Conservation (phyloP, 75 land plant species). For the Gnetum montanum region DNA sequence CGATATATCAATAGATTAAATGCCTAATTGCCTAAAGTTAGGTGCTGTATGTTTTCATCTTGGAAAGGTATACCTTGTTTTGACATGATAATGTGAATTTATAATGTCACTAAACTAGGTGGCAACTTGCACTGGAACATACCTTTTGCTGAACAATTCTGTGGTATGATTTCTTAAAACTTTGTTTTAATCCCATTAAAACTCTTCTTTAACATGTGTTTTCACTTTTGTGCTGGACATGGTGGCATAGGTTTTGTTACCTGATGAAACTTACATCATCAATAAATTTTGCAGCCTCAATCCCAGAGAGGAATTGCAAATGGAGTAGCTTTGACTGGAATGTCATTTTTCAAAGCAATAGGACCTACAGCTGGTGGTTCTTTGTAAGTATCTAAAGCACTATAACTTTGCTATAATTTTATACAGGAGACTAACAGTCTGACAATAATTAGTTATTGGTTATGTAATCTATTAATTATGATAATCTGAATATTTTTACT, state of each 20-base stretch:
- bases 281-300: conserved; percentile 33
- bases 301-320: conserved; percentile 86
- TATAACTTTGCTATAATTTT: not conserved
- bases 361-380: conserved; percentile 79
- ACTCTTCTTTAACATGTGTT: not conserved
- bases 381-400: conserved; percentile 41
- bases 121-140: conserved; percentile 41
- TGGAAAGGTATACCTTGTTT: no score
- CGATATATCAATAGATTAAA: no score
- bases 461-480: no score
- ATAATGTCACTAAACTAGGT: conserved; percentile 37
- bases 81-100: no score
- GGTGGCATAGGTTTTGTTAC: not conserved
- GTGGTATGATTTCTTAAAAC: conserved; percentile 39
- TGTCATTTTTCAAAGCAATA: conserved; percentile 66
- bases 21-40: no score
- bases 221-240: not conserved
- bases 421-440: no score
- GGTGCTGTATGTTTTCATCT: no score
- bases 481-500: no score
- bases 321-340: conserved; percentile 50
- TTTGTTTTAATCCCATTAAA: not conserved
- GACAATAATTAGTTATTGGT: no score
- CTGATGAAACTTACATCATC: not conserved
- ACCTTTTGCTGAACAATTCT: conserved; percentile 56